phyloP scores from a whole-genome alignment of 169 alveolate species.

The Cryptosporidium felis region DNA sequence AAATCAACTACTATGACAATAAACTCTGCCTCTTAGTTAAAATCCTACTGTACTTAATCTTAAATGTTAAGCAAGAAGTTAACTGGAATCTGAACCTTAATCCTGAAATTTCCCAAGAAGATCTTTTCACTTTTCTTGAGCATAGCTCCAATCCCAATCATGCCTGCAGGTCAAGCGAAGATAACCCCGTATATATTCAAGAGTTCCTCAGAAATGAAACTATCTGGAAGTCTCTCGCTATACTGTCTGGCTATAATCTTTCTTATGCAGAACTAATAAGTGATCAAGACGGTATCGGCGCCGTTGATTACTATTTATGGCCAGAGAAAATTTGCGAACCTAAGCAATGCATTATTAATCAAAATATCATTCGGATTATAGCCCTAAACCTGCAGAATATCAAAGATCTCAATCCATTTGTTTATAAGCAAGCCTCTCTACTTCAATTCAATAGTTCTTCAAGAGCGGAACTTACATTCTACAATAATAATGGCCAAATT shows the following conservation, averaged over 20 bases:
- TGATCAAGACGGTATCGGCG: constrained; percentile 2
- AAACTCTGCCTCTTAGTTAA: neutral
- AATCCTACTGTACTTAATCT: neutral
- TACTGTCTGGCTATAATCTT: constrained; percentile 48
- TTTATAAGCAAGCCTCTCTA: constrained; percentile 3
- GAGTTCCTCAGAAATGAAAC: constrained; percentile 37
- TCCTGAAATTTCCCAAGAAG: no score
- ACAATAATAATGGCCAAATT: constrained; percentile 13
- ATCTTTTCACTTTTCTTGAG: no score
- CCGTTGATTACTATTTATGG: constrained; percentile 40
- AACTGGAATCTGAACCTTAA: no score
- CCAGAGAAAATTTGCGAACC: constrained; percentile 64
- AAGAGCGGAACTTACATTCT: constrained; percentile 36
- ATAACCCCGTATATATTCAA: constrained; percentile 11
- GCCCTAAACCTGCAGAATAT: neutral
- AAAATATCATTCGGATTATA: neutral
- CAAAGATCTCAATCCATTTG: neutral
- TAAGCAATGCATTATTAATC: neutral
- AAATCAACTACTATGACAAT: constrained; percentile 24
- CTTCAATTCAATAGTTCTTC: constrained; percentile 7
- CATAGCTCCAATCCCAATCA: neutral
- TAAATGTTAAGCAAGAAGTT: neutral
- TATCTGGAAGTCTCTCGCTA: constrained; percentile 40
- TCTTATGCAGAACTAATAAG: constrained; percentile 43
- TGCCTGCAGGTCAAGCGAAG: neutral